phyloP scores from a whole-genome alignment of 768 basidiomycete species.

The Tricholoma hemisulphureum region DNA sequence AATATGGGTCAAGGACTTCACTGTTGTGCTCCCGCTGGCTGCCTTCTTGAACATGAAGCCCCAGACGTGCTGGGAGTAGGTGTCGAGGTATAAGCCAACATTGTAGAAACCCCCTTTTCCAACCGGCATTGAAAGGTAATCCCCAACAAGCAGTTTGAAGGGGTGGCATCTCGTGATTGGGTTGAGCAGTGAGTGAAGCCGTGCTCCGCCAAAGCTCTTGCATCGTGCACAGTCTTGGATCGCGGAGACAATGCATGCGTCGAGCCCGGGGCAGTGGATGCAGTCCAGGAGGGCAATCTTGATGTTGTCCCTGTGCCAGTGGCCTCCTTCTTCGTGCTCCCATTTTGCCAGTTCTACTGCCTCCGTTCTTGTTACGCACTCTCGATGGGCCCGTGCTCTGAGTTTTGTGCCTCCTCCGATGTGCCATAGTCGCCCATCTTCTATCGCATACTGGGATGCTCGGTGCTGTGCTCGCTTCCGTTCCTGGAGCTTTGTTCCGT shows the following conservation, averaged over 20 bases:
- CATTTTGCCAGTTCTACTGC: neutral
- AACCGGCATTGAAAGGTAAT: conserved; percentile 13
- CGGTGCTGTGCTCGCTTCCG: too few species aligned
- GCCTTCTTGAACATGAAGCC: too few species aligned
- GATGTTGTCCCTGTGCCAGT: neutral
- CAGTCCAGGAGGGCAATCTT: neutral
- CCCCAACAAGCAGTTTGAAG: neutral
- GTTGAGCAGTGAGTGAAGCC: conserved; percentile 16
- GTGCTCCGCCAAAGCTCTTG: too few species aligned
- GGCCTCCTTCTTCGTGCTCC: neutral
- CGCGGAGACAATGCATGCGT: neutral
- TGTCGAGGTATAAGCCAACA: conserved; percentile 1
- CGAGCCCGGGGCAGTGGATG: neutral
- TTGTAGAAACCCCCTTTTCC: conserved; percentile 31
- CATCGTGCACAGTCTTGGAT: conserved; percentile 8
- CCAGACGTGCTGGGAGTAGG: too few species aligned
- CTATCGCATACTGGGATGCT: too few species aligned
- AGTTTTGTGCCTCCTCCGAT: conserved; percentile 1
- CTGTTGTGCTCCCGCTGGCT: too few species aligned
- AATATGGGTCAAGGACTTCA: too few species aligned
- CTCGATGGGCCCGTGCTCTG: neutral
- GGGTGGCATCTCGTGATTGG: too few species aligned
- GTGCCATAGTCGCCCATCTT: conserved; percentile 14
- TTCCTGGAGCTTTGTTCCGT: too few species aligned
- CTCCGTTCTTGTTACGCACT: conserved; percentile 7